Base-by-base conservation (phyloP, 495 filamentous ascomycete species). In the Neurospora cerealis region DNA sequence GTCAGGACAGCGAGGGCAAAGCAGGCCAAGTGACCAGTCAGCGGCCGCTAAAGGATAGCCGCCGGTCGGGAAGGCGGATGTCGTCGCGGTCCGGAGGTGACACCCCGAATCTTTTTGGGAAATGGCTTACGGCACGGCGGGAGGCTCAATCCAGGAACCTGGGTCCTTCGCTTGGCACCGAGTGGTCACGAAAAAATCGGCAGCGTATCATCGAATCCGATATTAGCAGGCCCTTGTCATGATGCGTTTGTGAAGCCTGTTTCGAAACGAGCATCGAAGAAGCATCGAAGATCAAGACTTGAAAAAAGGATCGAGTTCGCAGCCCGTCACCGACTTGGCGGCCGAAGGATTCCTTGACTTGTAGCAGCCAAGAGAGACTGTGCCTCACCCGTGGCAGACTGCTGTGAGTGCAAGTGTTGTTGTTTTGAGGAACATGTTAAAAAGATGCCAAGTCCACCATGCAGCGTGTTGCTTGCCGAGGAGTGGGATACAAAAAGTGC, bases 121-220 rank as follows among this genome's bases (percentile, higher is more conserved):
- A 78, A 73, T 69, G 78, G 72, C 69, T 17, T 40, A 72, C 79
- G 79, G 79, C 78, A 77, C 54, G 72, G 71, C 79, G 79, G 79
- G 79, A 81, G 73, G 54, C 74, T 75, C 71, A 76, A 69, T 76
- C 79, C 79, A 74, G 74, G 76, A 77, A 74, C 75, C 28, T 75
- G 73, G 73, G 60, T 70, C 17, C 40, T 69, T 46, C n/a, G 46
- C 46, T 48, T 60, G 38, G 34, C 44, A n/a, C 19, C 42, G 42
- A 46, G 19, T 54, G n/a, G 21, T 28, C 24, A 15, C 11, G 54
- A 8, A 34, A 36, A 32, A 24, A 66, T 66, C 28, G 15, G 54
- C 54, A 66, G 54, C 28, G 28, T 66, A 34, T 60, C 48, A 15
- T 60, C 11, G 48, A 60, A 21, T 60, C 21, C 28, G n/a, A 28